Percentiles rank a stretch among this genome's conserved stretches.
These are phyloP conservation scores for Theobroma cacao DNA, from an alignment of 345 rosid genomes.

Conservation along the genomic window DNA sequence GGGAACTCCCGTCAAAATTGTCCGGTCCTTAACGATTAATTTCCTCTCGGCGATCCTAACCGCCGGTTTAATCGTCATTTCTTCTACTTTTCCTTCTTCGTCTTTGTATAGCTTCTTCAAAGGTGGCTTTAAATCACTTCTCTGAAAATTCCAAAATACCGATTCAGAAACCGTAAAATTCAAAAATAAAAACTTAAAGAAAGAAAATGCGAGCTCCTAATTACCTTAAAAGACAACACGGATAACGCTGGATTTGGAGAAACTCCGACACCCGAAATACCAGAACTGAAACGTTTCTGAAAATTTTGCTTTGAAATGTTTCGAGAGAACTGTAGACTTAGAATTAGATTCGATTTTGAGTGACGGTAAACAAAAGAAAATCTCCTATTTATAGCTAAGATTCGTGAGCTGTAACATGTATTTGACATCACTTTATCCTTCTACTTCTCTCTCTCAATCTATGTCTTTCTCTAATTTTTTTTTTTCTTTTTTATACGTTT, in stretches of 20 bases:
- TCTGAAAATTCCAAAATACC: conserved; percentile 32
- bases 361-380: conserved; percentile 23
- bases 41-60: conserved; percentile 64
- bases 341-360: conserved; percentile 7
- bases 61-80: conserved; percentile 83
- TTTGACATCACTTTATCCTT: conserved; percentile 41
- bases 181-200: not conserved
- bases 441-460: not conserved
- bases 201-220: not conserved
- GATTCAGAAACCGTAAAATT: not conserved
- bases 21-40: conserved; percentile 58
- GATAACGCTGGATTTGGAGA: conserved; percentile 29
- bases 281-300: conserved; percentile 26
- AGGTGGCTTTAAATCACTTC: conserved; percentile 25
- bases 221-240: conserved; percentile 46
- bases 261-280: conserved; percentile 42
- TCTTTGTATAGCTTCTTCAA: conserved; percentile 27
- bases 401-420: conserved; percentile 27
- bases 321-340: not conserved
- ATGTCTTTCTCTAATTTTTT: not conserved
- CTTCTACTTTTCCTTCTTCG: conserved; percentile 19
- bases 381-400: conserved; percentile 49
- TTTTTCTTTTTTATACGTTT: not conserved
- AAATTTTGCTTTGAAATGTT: conserved; percentile 4
- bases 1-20: conserved; percentile 63